Evolutionary conservation across 1,139 yeast genomes (phyloP).

Genomic region (Yamadazyma aaseri): DNA sequence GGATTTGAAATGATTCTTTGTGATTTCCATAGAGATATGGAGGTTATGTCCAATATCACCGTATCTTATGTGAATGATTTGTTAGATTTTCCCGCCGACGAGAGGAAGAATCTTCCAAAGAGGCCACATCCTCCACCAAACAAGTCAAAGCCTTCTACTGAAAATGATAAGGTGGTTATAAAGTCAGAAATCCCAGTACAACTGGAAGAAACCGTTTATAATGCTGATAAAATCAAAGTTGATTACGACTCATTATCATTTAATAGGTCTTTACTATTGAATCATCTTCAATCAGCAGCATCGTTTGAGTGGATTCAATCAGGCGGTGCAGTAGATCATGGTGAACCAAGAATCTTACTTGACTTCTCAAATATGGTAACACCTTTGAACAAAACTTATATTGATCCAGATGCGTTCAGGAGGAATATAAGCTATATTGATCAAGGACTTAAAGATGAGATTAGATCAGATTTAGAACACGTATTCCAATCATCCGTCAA

Average conservation of each 20-base stretch:
- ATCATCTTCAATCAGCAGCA: constrained; percentile 16
- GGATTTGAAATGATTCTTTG: constrained; percentile 58
- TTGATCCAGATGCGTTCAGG: constrained; percentile 44
- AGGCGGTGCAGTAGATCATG: constrained; percentile 41
- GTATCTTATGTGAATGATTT: constrained; percentile 32
- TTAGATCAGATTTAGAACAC: constrained; percentile 31
- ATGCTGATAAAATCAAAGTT: neutral
- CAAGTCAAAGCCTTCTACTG: neutral
- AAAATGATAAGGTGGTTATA: neutral
- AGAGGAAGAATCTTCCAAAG: constrained; percentile 4
- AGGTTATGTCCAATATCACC: constrained; percentile 42
- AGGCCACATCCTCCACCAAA: neutral
- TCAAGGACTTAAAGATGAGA: constrained; percentile 25
- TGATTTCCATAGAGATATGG: constrained; percentile 39
- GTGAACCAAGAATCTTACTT: constrained; percentile 45
- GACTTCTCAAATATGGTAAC: constrained; percentile 53
- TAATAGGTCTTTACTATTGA: constrained; percentile 8
- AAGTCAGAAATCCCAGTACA: neutral
- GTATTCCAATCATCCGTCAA: constrained; percentile 26
- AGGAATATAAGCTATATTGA: constrained; percentile 44
- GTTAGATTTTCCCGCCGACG: constrained; percentile 31
- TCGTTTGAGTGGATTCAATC: constrained; percentile 43
- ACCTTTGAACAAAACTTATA: constrained; percentile 45
- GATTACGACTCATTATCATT: constrained; percentile 6
- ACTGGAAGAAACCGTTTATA: neutral